A percentile compares a stretch with the other conserved stretches of the same genome.
phyloP scores from a whole-genome alignment of 192 early-diverging fungal species.

The Umbelopsis isabellina region DNA sequence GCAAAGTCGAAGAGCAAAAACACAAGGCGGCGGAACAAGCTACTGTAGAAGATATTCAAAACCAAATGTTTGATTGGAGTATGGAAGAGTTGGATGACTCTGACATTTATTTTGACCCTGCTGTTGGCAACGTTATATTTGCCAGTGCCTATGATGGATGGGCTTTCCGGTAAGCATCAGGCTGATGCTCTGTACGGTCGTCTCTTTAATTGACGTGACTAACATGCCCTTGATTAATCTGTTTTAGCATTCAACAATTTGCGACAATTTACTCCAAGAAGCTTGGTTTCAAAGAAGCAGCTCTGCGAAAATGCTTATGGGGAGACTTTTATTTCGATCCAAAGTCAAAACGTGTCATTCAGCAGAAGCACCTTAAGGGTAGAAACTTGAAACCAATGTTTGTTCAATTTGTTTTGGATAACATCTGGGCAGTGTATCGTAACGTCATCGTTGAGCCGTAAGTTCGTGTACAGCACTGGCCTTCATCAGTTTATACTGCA shows the following conservation, averaged over 20 bases:
- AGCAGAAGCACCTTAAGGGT: constrained; percentile 83
- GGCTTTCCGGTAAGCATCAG: constrained; percentile 78
- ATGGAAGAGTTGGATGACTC: constrained; percentile 92
- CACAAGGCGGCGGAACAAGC: constrained; percentile 42
- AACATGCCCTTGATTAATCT: background rate
- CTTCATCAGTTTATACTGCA: background rate
- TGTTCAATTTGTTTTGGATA: constrained; percentile 93
- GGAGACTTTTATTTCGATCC: constrained; percentile 97
- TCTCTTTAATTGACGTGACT: background rate
- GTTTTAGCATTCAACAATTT: constrained; percentile 82
- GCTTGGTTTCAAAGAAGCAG: constrained; percentile 77
- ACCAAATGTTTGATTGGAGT: constrained; percentile 72
- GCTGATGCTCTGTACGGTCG: background rate
- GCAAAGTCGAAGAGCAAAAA: constrained; percentile 52
- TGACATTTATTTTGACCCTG: constrained; percentile 94
- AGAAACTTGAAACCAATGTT: constrained; percentile 90
- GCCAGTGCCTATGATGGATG: constrained; percentile 96
- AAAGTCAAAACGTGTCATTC: constrained; percentile 90
- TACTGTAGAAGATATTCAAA: constrained; percentile 45
- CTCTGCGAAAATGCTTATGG: constrained; percentile 88
- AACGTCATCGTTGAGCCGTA: constrained; percentile 65
- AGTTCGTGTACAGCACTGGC: constrained; percentile 7
- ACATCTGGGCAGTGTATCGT: constrained; percentile 96
- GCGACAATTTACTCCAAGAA: constrained; percentile 89
- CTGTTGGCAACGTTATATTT: constrained; percentile 96